Conservation (phyloP, 345 rosid species). For the Trapa incisa region DNA sequence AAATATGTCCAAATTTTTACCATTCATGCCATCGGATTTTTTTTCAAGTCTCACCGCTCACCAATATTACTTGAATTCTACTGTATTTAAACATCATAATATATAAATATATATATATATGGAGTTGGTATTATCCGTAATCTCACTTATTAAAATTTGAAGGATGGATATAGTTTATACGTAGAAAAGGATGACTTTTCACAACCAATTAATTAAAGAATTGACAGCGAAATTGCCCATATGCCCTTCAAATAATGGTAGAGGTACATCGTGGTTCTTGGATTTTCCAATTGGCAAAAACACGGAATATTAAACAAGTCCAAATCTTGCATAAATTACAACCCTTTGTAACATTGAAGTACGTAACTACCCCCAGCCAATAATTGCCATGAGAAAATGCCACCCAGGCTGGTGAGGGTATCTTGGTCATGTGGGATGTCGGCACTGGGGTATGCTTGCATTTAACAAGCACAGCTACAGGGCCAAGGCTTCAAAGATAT, state of each 20-base stretch:
- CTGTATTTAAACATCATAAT: no score
- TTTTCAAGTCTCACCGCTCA: no score
- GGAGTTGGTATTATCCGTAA: no score
- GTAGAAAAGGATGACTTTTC: not conserved
- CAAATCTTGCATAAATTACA: not conserved
- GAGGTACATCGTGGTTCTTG: not conserved
- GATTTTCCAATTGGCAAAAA: not conserved
- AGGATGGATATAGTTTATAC: not conserved
- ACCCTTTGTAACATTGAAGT: not conserved
- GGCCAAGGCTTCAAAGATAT: not conserved
- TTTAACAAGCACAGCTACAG: not conserved
- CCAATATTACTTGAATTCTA: no score
- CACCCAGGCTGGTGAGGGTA: not conserved
- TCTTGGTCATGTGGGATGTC: not conserved
- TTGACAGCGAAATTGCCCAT: not conserved
- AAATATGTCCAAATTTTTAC: no score
- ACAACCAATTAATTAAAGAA: not conserved
- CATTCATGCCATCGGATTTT: no score
- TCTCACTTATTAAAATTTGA: no score
- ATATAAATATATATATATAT: no score
- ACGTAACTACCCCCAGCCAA: not conserved
- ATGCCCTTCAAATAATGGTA: not conserved
- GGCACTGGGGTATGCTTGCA: not conserved
- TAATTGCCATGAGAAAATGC: not conserved
- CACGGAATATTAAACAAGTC: not conserved